Evolutionary conservation across 306 rosid genomes (phyloP).

Genomic region (Cucumis hystrix): DNA sequence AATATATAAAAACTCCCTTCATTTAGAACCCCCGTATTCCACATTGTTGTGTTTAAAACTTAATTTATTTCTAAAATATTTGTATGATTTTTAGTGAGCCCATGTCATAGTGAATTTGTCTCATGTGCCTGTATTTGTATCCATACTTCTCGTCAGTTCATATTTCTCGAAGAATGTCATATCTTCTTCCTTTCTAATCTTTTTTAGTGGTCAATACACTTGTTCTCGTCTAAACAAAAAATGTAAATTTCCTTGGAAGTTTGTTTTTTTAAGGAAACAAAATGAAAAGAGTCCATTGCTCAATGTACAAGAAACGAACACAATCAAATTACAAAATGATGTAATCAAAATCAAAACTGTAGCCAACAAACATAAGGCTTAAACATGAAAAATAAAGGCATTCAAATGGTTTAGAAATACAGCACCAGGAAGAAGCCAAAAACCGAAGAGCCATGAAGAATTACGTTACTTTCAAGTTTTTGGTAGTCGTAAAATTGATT

Average conservation of each 20-base stretch:
- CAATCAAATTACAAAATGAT: too few species aligned
- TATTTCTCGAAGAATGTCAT: background rate
- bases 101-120: background rate
- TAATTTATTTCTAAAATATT: background rate
- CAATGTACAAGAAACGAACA: too few species aligned
- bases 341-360: too few species aligned
- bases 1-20: background rate
- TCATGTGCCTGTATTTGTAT: background rate
- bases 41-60: background rate
- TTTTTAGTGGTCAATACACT: background rate
- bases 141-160: background rate
- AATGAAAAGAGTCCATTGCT: too few species aligned
- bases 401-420: too few species aligned
- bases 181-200: background rate
- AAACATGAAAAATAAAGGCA: too few species aligned
- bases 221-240: too few species aligned
- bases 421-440: too few species aligned
- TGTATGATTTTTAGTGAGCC: background rate
- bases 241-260: background rate
- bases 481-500: slow-evolving; percentile 3
- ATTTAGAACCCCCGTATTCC: background rate
- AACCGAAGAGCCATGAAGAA: background rate
- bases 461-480: background rate
- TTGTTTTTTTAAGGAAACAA: too few species aligned
- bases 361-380: too few species aligned